Percentiles rank a stretch among this genome's conserved stretches.
Conservation (phyloP, 2,329 filamentous ascomycete species). For the Talaromyces sp. region DNA sequence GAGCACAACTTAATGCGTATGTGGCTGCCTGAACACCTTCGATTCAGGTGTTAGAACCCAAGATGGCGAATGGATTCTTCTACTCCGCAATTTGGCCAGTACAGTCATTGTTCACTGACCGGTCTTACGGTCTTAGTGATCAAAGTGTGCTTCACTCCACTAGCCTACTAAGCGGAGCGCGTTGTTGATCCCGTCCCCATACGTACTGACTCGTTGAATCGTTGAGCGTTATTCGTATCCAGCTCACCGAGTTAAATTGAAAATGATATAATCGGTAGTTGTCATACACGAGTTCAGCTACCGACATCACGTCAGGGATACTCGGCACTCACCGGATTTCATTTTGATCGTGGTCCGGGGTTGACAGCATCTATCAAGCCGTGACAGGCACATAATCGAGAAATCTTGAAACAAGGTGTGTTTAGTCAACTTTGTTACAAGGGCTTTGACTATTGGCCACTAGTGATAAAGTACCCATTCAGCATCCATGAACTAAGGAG, state of each 20-base stretch:
- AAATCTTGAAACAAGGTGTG: neutral
- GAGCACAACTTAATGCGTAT: neutral
- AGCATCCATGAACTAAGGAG: neutral
- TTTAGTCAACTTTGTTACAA: neutral
- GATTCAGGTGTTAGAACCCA: neutral
- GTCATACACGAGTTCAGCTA: neutral
- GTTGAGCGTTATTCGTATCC: neutral
- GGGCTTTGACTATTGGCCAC: neutral
- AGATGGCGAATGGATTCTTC: neutral
- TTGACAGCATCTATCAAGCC: neutral
- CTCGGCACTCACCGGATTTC: neutral
- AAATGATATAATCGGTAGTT: neutral
- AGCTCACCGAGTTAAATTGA: constrained; percentile 2
- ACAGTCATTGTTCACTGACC: neutral
- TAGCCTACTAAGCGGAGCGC: neutral
- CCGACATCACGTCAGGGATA: neutral
- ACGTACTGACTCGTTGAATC: neutral
- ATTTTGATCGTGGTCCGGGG: neutral
- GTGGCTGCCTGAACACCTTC: neutral
- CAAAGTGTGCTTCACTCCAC: neutral
- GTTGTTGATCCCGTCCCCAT: neutral
- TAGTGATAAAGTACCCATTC: neutral
- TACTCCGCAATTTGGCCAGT: neutral
- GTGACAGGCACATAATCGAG: neutral
- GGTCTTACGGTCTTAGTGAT: neutral